Evolutionary conservation across 495 filamentous ascomycete genomes (phyloP), one percentile per base, ranked within the genome.

Genomic region (Podospora anserina): DNA sequence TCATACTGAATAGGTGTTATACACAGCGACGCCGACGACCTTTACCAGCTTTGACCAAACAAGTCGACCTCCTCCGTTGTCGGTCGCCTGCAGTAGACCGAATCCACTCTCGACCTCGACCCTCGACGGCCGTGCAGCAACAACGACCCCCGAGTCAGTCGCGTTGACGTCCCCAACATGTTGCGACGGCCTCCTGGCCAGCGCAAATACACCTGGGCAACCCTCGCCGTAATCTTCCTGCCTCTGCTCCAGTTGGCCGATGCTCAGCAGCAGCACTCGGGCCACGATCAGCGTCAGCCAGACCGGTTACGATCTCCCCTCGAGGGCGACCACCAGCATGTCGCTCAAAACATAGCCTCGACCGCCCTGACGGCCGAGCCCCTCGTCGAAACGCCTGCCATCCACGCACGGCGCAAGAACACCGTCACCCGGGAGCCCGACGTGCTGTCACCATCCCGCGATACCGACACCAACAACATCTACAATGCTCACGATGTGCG

Each of bases 401-500:
- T 71, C 58, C 66, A 74, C 68, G 68, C 64, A 44, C 72, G 73
- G 65, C 66, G 67, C 68, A 77, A 73, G 72, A 71, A 34, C 56
- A 72, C 69, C 66, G 53, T 72, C 32, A 32, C 66, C 49, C 61
- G 56, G 18, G 71, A 67, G 54, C 54, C 61, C 56, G 70, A 66
- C 39, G 39, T 59, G 2, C 56, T 19, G 65, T 56, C 61, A 54
- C 28, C 56, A 63, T 75, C 62, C 69, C n/a, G 59, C 66, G 54
- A 67, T 20, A 49, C 56, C 70, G 60, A 44, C 67, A 58, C 7
- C n/a, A 58, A 58, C 70, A 73, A 73, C 71, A 74, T 81, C 67
- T 70, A 75, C 67, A 75, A 79, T 78, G 82, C 86, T 82, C 83
- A 87, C 83, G 90, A 94, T 90, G 92, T 87, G 91, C 91, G 92